Conservation (phyloP, 768 basidiomycete genomes). For the Melanogaster broomeanus region DNA sequence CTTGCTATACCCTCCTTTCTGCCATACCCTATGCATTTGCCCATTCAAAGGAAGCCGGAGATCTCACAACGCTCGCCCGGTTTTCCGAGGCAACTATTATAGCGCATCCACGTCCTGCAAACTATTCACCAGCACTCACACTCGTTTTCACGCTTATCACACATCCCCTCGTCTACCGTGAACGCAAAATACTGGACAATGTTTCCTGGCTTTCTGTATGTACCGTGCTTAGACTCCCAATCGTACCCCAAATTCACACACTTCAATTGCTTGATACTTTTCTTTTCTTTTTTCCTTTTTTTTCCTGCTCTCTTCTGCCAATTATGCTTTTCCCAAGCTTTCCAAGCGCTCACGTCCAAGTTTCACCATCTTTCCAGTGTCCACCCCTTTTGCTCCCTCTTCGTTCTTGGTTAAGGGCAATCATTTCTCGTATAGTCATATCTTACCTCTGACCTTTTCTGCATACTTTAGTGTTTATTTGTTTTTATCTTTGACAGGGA, state of each 20-base stretch:
- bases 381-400: not conserved
- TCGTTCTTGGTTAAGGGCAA: slow-evolving; percentile 23
- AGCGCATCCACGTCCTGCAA: slow-evolving; percentile 16
- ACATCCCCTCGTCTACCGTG: slow-evolving; percentile 19
- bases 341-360: not conserved
- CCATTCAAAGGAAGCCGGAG: slow-evolving; percentile 1
- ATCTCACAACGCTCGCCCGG: not conserved
- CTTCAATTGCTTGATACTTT: slow-evolving; percentile 8
- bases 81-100: not conserved
- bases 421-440: slow-evolving; percentile 4
- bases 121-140: slow-evolving; percentile 22
- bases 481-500: slow-evolving; percentile 32
- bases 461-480: slow-evolving; percentile 34
- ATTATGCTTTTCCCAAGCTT: not conserved
- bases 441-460: slow-evolving; percentile 1
- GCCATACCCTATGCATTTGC: slow-evolving; percentile 30
- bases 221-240: slow-evolving; percentile 4
- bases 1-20: slow-evolving; percentile 33
- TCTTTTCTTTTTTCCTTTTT: not conserved
- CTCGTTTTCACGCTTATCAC: slow-evolving; percentile 30
- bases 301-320: slow-evolving; percentile 1
- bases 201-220: slow-evolving; percentile 27
- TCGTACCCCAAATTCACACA: slow-evolving; percentile 6
- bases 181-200: slow-evolving; percentile 28
- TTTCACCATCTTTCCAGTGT: not conserved